Evolutionary conservation across 208 protist genomes (phyloP).

Genomic region (Vickermania ingenoplastis): DNA sequence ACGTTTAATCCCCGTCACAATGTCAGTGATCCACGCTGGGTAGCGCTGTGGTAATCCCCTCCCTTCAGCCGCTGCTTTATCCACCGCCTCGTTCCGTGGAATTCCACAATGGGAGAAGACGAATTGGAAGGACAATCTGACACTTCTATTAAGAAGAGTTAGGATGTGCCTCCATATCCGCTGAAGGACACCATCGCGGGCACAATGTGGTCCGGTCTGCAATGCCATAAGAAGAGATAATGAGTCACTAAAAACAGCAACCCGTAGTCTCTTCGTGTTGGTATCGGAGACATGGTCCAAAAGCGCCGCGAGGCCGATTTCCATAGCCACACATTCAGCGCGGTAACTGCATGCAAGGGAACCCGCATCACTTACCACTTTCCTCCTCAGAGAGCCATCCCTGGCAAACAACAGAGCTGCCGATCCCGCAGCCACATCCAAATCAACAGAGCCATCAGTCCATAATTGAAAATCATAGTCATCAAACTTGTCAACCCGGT

Average conservation of each 20-base stretch:
- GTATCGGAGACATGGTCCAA: background rate
- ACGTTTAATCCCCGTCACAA: background rate
- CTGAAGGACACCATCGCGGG: background rate
- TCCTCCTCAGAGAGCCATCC: background rate
- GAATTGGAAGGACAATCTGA: background rate
- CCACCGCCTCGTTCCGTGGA: background rate
- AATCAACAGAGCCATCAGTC: constrained; percentile 9
- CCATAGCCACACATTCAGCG: constrained; percentile 11
- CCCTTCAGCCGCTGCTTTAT: background rate
- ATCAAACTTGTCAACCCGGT: background rate
- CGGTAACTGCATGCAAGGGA: constrained; percentile 11
- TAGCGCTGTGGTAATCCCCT: background rate
- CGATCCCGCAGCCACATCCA: constrained; percentile 9
- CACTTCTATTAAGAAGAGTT: background rate
- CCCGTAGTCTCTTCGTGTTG: background rate
- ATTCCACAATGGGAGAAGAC: background rate
- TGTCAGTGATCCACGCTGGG: constrained; percentile 3
- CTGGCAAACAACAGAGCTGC: constrained; percentile 8
- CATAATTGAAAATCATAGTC: constrained; percentile 15
- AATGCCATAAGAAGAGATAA: background rate
- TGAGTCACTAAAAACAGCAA: constrained; percentile 1
- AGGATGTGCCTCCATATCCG: too few relatives aligned
- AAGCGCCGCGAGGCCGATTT: background rate
- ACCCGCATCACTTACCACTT: constrained; percentile 1
- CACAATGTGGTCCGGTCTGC: background rate